Percentiles rank a stretch among this genome's conserved stretches.
Evolutionary conservation across 148 eudicot species (phyloP).

Genomic region (Vaccinium myrtillus): DNA sequence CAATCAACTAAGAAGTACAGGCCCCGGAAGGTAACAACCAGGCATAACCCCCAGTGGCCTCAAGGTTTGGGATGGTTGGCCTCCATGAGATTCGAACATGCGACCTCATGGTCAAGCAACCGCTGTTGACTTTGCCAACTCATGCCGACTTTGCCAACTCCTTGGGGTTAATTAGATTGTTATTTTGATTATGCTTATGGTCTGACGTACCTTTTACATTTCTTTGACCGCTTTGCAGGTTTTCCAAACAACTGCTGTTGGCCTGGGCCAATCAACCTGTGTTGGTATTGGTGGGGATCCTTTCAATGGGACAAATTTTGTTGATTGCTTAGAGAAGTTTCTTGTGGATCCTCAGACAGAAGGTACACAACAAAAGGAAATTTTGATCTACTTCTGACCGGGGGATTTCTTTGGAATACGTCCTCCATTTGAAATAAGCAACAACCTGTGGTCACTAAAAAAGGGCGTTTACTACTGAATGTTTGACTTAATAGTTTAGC

Average conservation of each 20-base stretch:
- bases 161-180: not conserved
- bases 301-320: slow-evolving; percentile 97
- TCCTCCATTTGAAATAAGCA: not conserved
- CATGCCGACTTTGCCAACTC: too few species aligned
- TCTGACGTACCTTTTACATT: not conserved
- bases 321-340: slow-evolving; percentile 92
- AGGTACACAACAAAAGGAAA: slow-evolving; percentile 39
- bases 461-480: not conserved
- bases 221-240: slow-evolving; percentile 45
- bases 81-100: too few species aligned
- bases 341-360: slow-evolving; percentile 97
- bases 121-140: too few species aligned
- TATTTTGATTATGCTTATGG: not conserved
- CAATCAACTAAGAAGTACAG: too few species aligned
- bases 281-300: slow-evolving; percentile 99
- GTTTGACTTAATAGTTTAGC: not conserved
- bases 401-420: not conserved
- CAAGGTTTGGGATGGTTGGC: too few species aligned
- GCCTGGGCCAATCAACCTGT: slow-evolving; percentile 97
- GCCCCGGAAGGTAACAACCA: too few species aligned
- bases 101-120: too few species aligned
- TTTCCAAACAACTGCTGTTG: slow-evolving; percentile 97
- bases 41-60: too few species aligned
- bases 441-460: not conserved
- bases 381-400: not conserved